These are phyloP conservation scores for Ilyonectria mors-panacis DNA, from an alignment of 2,329 filamentous ascomycete species.

Conservation along the genomic window DNA sequence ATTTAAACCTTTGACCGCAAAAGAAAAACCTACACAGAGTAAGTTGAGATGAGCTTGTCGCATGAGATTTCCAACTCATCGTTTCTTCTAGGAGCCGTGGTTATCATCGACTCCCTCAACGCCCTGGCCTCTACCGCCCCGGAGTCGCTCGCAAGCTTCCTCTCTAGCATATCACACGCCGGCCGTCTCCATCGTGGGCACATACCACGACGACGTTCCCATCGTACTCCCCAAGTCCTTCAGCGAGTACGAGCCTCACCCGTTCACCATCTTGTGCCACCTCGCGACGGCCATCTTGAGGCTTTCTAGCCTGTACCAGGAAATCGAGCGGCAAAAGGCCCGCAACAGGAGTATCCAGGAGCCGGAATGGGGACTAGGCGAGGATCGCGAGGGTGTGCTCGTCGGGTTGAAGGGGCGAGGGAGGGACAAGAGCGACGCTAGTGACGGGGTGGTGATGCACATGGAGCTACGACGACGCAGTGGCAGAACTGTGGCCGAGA, in stretches of 20 bases:
- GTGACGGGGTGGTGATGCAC: constrained; percentile 76
- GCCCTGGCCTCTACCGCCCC: constrained; percentile 69
- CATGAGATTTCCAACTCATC: constrained; percentile 3
- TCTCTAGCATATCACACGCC: constrained; percentile 80
- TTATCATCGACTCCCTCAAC: constrained; percentile 87
- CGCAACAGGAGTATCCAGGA: constrained; percentile 80
- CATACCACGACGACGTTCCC: constrained; percentile 88
- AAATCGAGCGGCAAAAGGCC: constrained; percentile 81
- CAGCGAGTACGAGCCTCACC: constrained; percentile 75
- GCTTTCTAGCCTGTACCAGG: constrained; percentile 80
- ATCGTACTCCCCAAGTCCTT: constrained; percentile 60
- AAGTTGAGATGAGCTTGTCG: constrained; percentile 42
- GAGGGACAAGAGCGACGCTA: constrained; percentile 56
- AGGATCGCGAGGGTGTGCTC: constrained; percentile 84
- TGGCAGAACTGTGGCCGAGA: constrained; percentile 82
- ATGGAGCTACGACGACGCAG: constrained; percentile 91
- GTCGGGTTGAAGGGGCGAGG: constrained; percentile 72
- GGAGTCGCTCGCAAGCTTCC: constrained; percentile 75
- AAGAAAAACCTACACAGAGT: constrained; percentile 60
- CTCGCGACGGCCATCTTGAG: constrained; percentile 90
- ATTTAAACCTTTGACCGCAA: constrained; percentile 54
- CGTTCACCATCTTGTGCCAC: constrained; percentile 82
- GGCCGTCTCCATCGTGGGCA: constrained; percentile 78
- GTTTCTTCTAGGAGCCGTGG: constrained; percentile 72
- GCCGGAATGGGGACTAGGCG: constrained; percentile 84